Conservation (phyloP, 73 alveolate species). For the Stentor coeruleus region DNA sequence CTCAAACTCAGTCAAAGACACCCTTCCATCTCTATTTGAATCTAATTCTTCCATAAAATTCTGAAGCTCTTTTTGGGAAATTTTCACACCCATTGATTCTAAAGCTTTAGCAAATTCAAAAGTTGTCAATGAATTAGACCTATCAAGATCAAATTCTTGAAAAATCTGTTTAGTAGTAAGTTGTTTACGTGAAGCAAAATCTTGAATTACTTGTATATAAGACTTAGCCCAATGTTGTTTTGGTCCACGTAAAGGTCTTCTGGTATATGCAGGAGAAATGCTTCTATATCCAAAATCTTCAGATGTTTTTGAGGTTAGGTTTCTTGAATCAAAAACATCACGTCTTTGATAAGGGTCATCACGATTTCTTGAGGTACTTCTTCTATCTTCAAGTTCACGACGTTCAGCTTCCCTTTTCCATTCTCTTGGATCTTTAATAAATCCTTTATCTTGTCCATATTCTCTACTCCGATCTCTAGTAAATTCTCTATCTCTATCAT, state of each 20-base stretch:
- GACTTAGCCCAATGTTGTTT: conserved; percentile 12
- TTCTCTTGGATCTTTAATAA: too few relatives aligned
- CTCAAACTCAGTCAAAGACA: conserved; percentile 18
- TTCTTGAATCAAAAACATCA: too few relatives aligned
- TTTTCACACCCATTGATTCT: not conserved
- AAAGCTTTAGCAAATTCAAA: not conserved
- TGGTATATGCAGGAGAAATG: too few relatives aligned
- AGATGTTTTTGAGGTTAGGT: too few relatives aligned
- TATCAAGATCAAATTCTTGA: conserved; percentile 3
- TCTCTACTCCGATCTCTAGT: too few relatives aligned
- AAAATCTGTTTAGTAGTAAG: not conserved
- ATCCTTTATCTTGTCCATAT: too few relatives aligned
- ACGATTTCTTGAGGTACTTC: too few relatives aligned
- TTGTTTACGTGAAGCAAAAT: not conserved
- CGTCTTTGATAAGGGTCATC: too few relatives aligned
- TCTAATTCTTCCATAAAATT: conserved; percentile 15
- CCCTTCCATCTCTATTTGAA: not conserved
- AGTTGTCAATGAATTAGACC: conserved; percentile 2
- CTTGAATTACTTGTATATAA: not conserved
- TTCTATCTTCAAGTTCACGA: too few relatives aligned
- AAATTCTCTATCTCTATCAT: too few relatives aligned
- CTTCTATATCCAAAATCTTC: too few relatives aligned
- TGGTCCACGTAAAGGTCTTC: not conserved
- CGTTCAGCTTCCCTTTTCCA: too few relatives aligned
- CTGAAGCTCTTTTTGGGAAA: conserved; percentile 7